A percentile compares a stretch with the other conserved stretches of the same genome.
These are phyloP conservation scores for Teratosphaeria viscida DNA, from an alignment of 2,329 filamentous ascomycete species.

Conservation along the genomic window DNA sequence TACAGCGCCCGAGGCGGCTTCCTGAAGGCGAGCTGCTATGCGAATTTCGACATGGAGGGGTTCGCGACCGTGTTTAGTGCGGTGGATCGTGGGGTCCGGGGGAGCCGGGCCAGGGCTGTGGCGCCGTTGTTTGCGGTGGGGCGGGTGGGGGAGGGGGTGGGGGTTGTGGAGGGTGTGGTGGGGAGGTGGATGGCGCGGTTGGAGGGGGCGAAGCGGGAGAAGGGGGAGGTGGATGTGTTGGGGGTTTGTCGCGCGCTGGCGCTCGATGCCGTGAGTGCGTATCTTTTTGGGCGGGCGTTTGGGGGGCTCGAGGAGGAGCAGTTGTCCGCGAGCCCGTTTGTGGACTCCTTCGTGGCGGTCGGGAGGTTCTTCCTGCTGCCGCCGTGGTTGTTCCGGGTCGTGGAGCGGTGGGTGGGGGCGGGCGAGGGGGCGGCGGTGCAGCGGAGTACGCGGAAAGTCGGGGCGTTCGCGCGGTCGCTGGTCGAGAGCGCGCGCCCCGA, in stretches of 20 bases:
- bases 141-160: conserved; percentile 31
- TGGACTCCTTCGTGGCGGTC: conserved; percentile 45
- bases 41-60: conserved; percentile 48
- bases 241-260: conserved; percentile 41
- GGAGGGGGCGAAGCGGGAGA: conserved; percentile 9
- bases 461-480: conserved; percentile 33
- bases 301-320: conserved; percentile 34
- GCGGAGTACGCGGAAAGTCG: conserved; percentile 30
- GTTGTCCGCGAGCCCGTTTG: conserved; percentile 39
- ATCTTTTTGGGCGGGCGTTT: conserved; percentile 44
- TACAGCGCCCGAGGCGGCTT: conserved; percentile 46
- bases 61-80: conserved; percentile 45
- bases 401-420: conserved; percentile 30
- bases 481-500: conserved; percentile 22
- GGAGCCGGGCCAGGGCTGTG: conserved; percentile 40
- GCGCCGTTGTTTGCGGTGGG: conserved; percentile 40
- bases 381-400: conserved; percentile 28
- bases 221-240: conserved; percentile 37
- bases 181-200: conserved; percentile 34
- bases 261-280: conserved; percentile 44
- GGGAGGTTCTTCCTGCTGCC: conserved; percentile 47
- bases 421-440: conserved; percentile 25
- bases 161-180: conserved; percentile 32
- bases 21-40: conserved; percentile 41
- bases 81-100: conserved; percentile 29